A percentile compares a stretch with the other conserved stretches of the same genome.
phyloP scores from a whole-genome alignment of 2,329 filamentous ascomycete species.

The Tolypocladium ovalisporum region DNA sequence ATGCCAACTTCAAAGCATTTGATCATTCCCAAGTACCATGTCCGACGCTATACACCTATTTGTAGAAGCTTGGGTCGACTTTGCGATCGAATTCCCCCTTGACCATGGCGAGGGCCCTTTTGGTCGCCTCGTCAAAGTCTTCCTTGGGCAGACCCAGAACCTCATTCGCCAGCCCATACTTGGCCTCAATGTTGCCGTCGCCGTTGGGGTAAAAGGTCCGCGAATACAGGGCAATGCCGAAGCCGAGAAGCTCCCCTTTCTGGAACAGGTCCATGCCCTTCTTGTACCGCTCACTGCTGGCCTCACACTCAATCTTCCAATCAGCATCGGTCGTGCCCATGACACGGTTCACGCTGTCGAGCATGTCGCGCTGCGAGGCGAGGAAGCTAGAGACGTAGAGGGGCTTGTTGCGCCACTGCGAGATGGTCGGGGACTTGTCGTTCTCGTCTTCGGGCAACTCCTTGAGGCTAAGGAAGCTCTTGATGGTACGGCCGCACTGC shows the following conservation, averaged over 20 bases:
- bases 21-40: no score
- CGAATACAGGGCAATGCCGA: slow-evolving; percentile 40
- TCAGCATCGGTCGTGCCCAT: slow-evolving; percentile 45
- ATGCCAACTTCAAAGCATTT: no score
- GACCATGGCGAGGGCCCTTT: slow-evolving; percentile 31
- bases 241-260: slow-evolving; percentile 28
- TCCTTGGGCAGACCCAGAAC: slow-evolving; percentile 47
- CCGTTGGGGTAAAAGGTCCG: slow-evolving; percentile 37
- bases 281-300: slow-evolving; percentile 27
- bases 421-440: slow-evolving; percentile 24
- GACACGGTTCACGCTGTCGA: slow-evolving; percentile 48
- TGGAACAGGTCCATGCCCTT: slow-evolving; percentile 34
- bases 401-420: slow-evolving; percentile 29
- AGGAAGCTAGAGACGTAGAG: slow-evolving; percentile 46
- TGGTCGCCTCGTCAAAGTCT: slow-evolving; percentile 45
- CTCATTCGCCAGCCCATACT: slow-evolving; percentile 31
- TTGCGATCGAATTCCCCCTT: slow-evolving; percentile 1
- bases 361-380: slow-evolving; percentile 53
- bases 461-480: slow-evolving; percentile 33
- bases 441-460: slow-evolving; percentile 28
- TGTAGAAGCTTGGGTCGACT: background rate
- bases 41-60: background rate
- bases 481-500: slow-evolving; percentile 46
- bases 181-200: slow-evolving; percentile 29
- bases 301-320: slow-evolving; percentile 45